Base-by-base conservation (phyloP, 2,329 filamentous ascomycete species). In the Chaetomiaceae sp. region DNA sequence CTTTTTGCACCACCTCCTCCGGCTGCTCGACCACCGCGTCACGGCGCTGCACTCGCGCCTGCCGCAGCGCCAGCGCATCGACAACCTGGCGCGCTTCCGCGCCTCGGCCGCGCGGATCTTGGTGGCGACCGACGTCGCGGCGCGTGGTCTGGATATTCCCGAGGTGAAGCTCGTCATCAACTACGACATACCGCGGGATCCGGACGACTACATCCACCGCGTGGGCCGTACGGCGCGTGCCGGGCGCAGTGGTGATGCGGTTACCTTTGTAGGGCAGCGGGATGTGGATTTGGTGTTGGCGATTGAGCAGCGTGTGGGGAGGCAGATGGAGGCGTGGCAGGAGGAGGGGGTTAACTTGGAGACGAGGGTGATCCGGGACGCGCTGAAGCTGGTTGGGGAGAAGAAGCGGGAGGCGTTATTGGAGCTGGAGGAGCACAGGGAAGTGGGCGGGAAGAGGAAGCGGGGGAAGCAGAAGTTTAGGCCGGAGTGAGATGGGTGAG, bases 331-430 rank as follows among this genome's bases (percentile, higher is more conserved):
- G 42, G 83, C 85, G 56, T 99, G 91, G 86, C 72, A 80, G 48
- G 92, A 97, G 69, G 90, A 95, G 64, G 89, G 89, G 1, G 94
- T 99, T 51, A 97, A 90, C 71, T 74, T 99, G n/a, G 92, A 97
- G 75, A 88, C 86, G 2, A 79, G 94, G 53, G 90, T 99, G 22
- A 77, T 96, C 44, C 80, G 88, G 51, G 91, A 95, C 59, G 84
- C 86, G 33, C 73, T 99, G 66, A 96, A 95, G 78, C 70, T 89
- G 42, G 94, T 99, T 6, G 87, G 88, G n/a, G 89, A 95, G 76
- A 95, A 92, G 81, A 96, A 96, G 79, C 81, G 91, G 53, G 91
- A 96, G 72, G 94, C 92, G 1, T 68, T 92, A 68, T 71, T 96
- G 63, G 89, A 95, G 71, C 89, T 97, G 60, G 94, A 96, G 68